Evolutionary conservation across 2,329 filamentous ascomycete genomes (phyloP).

Genomic region (Corinectria fuckeliana): DNA sequence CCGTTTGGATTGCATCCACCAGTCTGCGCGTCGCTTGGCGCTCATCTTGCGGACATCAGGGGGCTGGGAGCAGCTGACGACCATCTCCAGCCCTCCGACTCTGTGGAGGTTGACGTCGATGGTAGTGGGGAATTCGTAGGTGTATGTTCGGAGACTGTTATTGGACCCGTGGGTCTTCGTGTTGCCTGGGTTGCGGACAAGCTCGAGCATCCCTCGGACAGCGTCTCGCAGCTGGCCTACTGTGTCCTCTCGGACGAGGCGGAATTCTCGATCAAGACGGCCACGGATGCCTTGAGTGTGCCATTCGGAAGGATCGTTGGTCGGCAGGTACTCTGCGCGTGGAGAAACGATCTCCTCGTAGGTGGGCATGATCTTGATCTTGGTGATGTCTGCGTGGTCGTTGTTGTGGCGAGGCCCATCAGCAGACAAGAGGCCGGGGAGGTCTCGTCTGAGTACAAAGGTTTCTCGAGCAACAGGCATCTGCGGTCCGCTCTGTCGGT

Average conservation of each 20-base stretch:
- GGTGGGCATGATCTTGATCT: slow-evolving; percentile 12
- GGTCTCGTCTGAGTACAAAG: not conserved
- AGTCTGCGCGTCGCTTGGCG: slow-evolving; percentile 47
- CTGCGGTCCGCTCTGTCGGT: not conserved
- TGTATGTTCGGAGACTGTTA: slow-evolving; percentile 39
- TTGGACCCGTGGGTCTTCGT: slow-evolving; percentile 13
- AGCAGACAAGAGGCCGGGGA: not conserved
- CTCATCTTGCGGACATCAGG: slow-evolving; percentile 28
- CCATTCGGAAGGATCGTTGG: slow-evolving; percentile 26
- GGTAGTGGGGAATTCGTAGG: slow-evolving; percentile 36
- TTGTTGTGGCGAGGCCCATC: slow-evolving; percentile 6
- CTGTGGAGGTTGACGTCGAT: slow-evolving; percentile 44
- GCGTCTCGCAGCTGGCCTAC: slow-evolving; percentile 59
- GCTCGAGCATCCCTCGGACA: slow-evolving; percentile 42
- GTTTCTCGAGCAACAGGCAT: not conserved
- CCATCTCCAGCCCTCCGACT: slow-evolving; percentile 50
- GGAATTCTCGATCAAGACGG: slow-evolving; percentile 61
- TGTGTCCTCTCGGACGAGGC: slow-evolving; percentile 62
- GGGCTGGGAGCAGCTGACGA: slow-evolving; percentile 55
- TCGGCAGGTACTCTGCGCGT: slow-evolving; percentile 2
- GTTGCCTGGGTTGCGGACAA: slow-evolving; percentile 18
- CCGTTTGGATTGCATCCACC: slow-evolving; percentile 59
- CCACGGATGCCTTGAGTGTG: slow-evolving; percentile 50
- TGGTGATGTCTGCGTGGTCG: not conserved
- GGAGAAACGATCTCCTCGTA: slow-evolving; percentile 4